These are phyloP conservation scores for Amylocystis lapponica DNA, from an alignment of 768 basidiomycete genomes.

Conservation along the genomic window DNA sequence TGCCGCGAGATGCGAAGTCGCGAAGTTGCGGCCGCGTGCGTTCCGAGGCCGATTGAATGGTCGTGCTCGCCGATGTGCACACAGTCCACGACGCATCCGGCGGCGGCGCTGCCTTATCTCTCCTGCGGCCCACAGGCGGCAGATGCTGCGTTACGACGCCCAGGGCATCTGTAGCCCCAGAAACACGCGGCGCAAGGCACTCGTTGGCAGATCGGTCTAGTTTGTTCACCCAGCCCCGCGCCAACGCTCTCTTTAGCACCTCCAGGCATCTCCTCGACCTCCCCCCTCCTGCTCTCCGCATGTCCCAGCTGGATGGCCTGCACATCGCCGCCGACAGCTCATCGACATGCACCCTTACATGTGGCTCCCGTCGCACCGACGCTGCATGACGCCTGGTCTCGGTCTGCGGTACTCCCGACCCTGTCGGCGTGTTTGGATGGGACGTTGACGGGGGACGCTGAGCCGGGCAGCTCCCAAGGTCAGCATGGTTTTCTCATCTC, in stretches of 20 bases:
- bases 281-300: not conserved
- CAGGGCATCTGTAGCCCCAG: constrained; percentile 2
- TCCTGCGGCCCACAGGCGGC: not conserved
- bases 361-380: not conserved
- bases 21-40: too few relatives aligned
- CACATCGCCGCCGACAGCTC: constrained; percentile 37
- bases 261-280: not conserved
- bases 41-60: too few relatives aligned
- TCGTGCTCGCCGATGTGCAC: too few relatives aligned
- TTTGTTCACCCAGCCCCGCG: too few relatives aligned
- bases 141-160: not conserved
- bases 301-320: constrained; percentile 29
- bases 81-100: not conserved
- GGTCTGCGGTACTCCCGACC: not conserved
- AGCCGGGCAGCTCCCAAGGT: not conserved
- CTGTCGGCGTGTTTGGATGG: not conserved
- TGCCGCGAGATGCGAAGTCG: not conserved
- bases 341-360: constrained; percentile 32
- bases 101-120: not conserved
- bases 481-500: not conserved
- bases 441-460: not conserved
- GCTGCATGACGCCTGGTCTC: not conserved
- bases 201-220: too few relatives aligned
- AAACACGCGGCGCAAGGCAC: too few relatives aligned
- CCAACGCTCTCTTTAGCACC: not conserved